Evolutionary conservation across 305 asterid species (phyloP).

Genomic region (Rubia balearica): DNA sequence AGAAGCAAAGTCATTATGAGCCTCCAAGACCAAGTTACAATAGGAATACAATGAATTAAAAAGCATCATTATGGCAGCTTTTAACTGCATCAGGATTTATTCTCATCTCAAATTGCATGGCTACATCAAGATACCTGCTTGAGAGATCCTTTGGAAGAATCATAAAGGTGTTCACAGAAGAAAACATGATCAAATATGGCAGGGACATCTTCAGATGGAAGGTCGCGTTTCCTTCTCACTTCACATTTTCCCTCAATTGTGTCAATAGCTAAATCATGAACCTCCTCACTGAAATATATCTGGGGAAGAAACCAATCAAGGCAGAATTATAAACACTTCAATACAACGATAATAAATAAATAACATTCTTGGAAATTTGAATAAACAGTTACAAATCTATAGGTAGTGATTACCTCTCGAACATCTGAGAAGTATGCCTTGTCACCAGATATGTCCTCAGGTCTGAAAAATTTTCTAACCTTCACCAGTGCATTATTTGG

Average conservation of each 20-base stretch:
- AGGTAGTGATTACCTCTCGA: slow-evolving; percentile 59
- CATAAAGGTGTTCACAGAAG: slow-evolving; percentile 75
- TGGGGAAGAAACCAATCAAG: slow-evolving; percentile 23
- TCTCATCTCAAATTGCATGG: neutral
- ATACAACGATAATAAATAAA: neutral
- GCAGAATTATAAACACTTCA: neutral
- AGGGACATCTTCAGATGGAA: slow-evolving; percentile 59
- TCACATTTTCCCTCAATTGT: slow-evolving; percentile 77
- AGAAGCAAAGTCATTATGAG: neutral
- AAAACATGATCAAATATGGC: slow-evolving; percentile 60
- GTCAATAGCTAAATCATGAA: slow-evolving; percentile 27
- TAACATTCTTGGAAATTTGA: neutral
- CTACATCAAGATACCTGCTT: slow-evolving; percentile 54
- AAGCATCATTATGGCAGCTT: slow-evolving; percentile 14
- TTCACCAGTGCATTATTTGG: slow-evolving; percentile 42
- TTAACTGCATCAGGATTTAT: slow-evolving; percentile 37
- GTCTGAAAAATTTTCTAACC: slow-evolving; percentile 76
- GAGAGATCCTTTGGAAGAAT: slow-evolving; percentile 54
- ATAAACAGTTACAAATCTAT: neutral
- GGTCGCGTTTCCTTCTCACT: slow-evolving; percentile 68
- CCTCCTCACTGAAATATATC: slow-evolving; percentile 91
- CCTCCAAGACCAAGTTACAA: neutral
- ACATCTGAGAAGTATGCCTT: slow-evolving; percentile 84
- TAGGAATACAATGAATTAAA: neutral
- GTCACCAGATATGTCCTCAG: slow-evolving; percentile 70